A percentile compares a stretch with the other conserved stretches of the same genome.
Conservation (phyloP, 495 filamentous ascomycete species). For the Bryoglossum gracile region DNA sequence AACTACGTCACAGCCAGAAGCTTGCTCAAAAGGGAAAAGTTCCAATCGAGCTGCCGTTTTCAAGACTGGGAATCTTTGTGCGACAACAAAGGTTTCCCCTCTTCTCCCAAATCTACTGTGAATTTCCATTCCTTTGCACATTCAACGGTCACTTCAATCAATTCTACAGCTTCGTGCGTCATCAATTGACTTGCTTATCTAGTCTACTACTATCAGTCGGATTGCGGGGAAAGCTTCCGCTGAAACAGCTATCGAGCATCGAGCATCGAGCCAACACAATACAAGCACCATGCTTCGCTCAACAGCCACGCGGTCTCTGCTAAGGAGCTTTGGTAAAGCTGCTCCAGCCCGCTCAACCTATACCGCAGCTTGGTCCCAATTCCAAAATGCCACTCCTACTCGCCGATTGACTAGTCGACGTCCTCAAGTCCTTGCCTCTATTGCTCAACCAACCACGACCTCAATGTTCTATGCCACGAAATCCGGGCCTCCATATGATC, state of each 20-base stretch:
- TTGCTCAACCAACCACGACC: constrained; percentile 16
- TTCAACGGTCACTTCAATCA: constrained; percentile 5
- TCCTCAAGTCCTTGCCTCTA: constrained; percentile 10
- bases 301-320: constrained; percentile 27
- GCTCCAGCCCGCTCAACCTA: constrained; percentile 18
- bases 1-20: too few species aligned
- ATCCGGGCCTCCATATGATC: constrained; percentile 25
- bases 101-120: neutral
- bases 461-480: constrained; percentile 26
- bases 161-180: neutral
- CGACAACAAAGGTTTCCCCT: neutral
- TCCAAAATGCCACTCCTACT: constrained; percentile 6
- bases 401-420: constrained; percentile 16
- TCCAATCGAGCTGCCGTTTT: too few species aligned
- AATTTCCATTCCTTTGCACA: neutral
- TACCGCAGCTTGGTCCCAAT: constrained; percentile 20
- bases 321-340: constrained; percentile 25
- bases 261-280: neutral
- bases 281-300: constrained; percentile 31
- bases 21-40: too few species aligned
- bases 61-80: too few species aligned
- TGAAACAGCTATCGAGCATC: constrained; percentile 14
- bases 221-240: constrained; percentile 22
- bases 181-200: constrained; percentile 3
- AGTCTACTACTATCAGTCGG: neutral